Conservation (phyloP, 129 eudicot genomes). For the carrot (Daucus carota) region DH1_v3.0 NC_030389.2:25810001-25810500, state of each 20-base stretch:
- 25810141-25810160: background rate
- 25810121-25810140: slow-evolving; percentile 61
- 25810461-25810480: slow-evolving; percentile 66
- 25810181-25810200: background rate
- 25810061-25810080: slow-evolving; percentile 59
- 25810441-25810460: slow-evolving; percentile 88
- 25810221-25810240: slow-evolving; percentile 87
- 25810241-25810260: slow-evolving; percentile 55
- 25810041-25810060: slow-evolving; percentile 85
- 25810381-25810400: slow-evolving; percentile 75
- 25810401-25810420: slow-evolving; percentile 77
- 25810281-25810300: slow-evolving; percentile 61
- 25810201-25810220: slow-evolving; percentile 67
- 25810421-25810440: slow-evolving; percentile 52
- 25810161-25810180: background rate
- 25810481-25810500: slow-evolving; percentile 63
- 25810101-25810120: slow-evolving; percentile 63
- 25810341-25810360: background rate
- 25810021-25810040: slow-evolving; percentile 72
- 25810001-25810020: slow-evolving; percentile 42
- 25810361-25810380: slow-evolving; percentile 41
- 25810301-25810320: background rate
- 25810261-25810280: slow-evolving; percentile 82
- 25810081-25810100: slow-evolving; percentile 67
- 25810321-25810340: background rate